phyloP scores from a whole-genome alignment of 352 stramenopile genomes.

The Phytophthora colocasiae region DNA sequence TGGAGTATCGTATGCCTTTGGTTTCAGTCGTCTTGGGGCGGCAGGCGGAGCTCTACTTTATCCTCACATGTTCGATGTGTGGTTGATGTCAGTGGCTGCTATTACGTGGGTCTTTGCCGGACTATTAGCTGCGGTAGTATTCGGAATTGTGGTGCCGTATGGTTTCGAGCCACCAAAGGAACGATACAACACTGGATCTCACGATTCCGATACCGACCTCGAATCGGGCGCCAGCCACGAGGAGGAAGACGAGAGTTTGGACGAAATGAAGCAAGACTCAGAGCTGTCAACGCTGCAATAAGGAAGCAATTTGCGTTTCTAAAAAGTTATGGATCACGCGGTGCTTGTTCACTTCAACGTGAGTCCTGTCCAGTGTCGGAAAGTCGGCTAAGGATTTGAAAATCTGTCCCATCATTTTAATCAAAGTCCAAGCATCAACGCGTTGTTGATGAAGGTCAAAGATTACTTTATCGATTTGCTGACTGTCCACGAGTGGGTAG shows the following conservation, averaged over 20 bases:
- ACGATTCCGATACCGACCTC: conserved; percentile 20
- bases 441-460: conserved; percentile 13
- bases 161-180: conserved; percentile 14
- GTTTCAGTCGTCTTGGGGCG: conserved; percentile 30
- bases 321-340: not conserved
- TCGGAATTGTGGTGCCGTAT: conserved; percentile 28
- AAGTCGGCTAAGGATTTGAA: conserved; percentile 13
- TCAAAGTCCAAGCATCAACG: not conserved
- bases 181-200: not conserved
- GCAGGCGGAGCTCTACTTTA: conserved; percentile 32
- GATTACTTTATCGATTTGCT: conserved; percentile 12
- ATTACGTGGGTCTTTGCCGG: conserved; percentile 43
- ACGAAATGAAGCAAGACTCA: not conserved
- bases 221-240: conserved; percentile 9
- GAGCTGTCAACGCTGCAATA: not conserved
- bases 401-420: conserved; percentile 10
- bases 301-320: no score
- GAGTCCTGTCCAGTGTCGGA: not conserved
- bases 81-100: conserved; percentile 34
- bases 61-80: conserved; percentile 44
- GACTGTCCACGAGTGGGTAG: conserved; percentile 10
- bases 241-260: not conserved
- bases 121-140: conserved; percentile 19
- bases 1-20: conserved; percentile 33
- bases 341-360: conserved; percentile 1